These are phyloP conservation scores for Ascochyta viciae-villosae DNA, from an alignment of 2,329 filamentous ascomycete species.

Conservation along the genomic window DNA sequence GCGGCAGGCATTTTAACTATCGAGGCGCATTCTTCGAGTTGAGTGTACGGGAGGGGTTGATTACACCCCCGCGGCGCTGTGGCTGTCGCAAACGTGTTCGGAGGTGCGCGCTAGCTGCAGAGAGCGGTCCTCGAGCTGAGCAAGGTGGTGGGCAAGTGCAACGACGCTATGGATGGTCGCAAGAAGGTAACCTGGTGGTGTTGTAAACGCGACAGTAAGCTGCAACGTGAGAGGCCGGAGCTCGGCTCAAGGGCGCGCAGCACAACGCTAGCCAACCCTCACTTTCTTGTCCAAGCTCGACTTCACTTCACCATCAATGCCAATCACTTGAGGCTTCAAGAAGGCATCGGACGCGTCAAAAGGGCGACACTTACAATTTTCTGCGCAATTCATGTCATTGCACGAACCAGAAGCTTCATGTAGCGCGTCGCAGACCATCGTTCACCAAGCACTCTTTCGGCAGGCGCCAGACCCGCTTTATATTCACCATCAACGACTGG, in stretches of 20 bases:
- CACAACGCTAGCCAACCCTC: constrained; percentile 1
- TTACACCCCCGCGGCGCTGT: background rate
- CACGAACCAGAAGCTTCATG: background rate
- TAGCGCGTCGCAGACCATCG: background rate
- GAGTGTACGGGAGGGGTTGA: background rate
- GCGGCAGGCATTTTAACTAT: constrained; percentile 72
- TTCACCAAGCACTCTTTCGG: constrained; percentile 7
- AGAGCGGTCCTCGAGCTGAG: background rate
- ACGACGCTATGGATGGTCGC: background rate
- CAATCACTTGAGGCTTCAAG: background rate
- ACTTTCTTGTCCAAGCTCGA: constrained; percentile 1
- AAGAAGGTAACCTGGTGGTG: background rate
- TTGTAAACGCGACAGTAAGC: constrained; percentile 2
- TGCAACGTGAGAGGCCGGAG: constrained; percentile 2
- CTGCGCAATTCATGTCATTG: background rate
- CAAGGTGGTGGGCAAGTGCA: background rate
- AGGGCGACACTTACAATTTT: background rate
- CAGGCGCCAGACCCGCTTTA: constrained; percentile 5
- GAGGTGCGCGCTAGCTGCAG: background rate
- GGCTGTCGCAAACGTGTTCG: background rate
- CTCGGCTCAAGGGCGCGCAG: constrained; percentile 8
- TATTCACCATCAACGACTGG: background rate
- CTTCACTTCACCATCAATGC: constrained; percentile 4
- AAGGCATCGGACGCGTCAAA: background rate
- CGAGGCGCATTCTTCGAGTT: background rate